Conservation (phyloP, 2,329 filamentous ascomycete genomes). For the Westerdykella sp. region DNA sequence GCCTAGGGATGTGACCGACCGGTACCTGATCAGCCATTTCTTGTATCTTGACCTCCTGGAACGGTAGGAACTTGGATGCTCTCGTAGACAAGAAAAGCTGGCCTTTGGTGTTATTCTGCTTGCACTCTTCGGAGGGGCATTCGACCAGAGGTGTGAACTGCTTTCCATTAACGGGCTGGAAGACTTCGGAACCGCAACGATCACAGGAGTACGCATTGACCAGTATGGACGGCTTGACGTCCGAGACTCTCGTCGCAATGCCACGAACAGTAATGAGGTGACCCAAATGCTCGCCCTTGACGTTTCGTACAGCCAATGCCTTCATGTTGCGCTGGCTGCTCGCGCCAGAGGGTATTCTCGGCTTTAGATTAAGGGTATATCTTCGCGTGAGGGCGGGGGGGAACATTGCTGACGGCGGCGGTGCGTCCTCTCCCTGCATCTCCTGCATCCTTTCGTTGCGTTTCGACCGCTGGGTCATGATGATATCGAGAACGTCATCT, state of each 20-base stretch:
- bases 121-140: constrained; percentile 87
- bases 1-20: constrained; percentile 92
- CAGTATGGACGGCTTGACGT: constrained; percentile 95
- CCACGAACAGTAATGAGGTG: constrained; percentile 89
- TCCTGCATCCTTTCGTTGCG: constrained; percentile 69
- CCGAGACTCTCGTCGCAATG: constrained; percentile 90
- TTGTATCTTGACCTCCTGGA: constrained; percentile 98
- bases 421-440: constrained; percentile 37
- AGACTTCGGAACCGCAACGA: constrained; percentile 92
- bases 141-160: constrained; percentile 81
- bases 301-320: constrained; percentile 82
- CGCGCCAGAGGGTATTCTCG: constrained; percentile 65
- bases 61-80: constrained; percentile 92
- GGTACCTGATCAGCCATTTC: constrained; percentile 99
- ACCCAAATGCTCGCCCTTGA: constrained; percentile 87
- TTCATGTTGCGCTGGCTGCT: constrained; percentile 54
- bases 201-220: constrained; percentile 98
- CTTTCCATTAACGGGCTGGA: constrained; percentile 88
- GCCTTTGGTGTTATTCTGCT: constrained; percentile 83
- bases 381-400: constrained; percentile 85
- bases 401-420: constrained; percentile 68
- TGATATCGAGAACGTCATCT: constrained; percentile 92
- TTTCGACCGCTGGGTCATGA: constrained; percentile 85
- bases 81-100: constrained; percentile 92
- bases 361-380: constrained; percentile 96